These are phyloP conservation scores for Orbilia blumenaviensis DNA, from an alignment of 2,329 filamentous ascomycete species.

Conservation along the genomic window DNA sequence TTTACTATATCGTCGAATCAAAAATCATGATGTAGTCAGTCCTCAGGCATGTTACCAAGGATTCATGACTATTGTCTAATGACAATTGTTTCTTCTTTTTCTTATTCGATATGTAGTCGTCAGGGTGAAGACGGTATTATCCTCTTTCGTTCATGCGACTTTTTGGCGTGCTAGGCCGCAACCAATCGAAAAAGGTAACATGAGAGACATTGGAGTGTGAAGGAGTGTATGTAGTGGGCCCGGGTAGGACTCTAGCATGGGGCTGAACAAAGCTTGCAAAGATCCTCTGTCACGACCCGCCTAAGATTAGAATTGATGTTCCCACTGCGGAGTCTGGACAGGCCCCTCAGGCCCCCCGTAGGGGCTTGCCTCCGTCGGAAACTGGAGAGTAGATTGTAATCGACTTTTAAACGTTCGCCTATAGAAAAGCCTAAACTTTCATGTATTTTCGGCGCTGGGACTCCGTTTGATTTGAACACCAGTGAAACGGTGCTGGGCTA, in stretches of 20 bases:
- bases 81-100: conserved; percentile 5
- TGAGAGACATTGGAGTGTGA: conserved; percentile 7
- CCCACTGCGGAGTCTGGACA: background rate
- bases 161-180: background rate
- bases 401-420: conserved; percentile 16
- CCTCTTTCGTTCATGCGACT: background rate
- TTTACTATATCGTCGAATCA: conserved; percentile 22
- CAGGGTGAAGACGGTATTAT: background rate
- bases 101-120: background rate
- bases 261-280: conserved; percentile 10
- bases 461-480: conserved; percentile 17
- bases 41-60: conserved; percentile 25
- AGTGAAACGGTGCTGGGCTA: conserved; percentile 20
- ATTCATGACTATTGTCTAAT: conserved; percentile 33
- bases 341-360: conserved; percentile 29
- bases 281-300: conserved; percentile 7
- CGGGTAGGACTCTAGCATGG: conserved; percentile 15
- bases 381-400: conserved; percentile 13
- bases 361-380: conserved; percentile 20
- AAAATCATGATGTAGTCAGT: background rate
- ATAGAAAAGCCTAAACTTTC: conserved; percentile 2
- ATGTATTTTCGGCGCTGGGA: conserved; percentile 19
- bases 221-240: conserved; percentile 11
- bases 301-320: background rate
- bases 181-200: conserved; percentile 16